Conservation (phyloP, 192 early-diverging fungal genomes). For the Piromyces finnis region DNA sequence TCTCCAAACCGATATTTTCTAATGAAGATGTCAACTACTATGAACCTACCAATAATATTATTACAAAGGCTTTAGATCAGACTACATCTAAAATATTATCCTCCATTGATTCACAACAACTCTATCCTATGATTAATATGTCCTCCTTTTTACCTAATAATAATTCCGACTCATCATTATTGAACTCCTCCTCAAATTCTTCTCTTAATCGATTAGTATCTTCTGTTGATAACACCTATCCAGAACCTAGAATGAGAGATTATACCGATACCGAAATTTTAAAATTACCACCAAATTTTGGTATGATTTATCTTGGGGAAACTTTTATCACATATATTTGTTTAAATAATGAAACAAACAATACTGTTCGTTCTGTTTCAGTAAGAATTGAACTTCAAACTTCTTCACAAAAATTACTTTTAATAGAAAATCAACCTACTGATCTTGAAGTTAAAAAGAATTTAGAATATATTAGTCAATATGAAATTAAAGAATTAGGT, state of each 20-base stretch:
- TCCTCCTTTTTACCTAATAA: background rate
- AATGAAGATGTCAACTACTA: background rate
- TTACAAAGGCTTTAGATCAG: background rate
- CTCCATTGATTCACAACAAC: background rate
- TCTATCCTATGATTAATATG: background rate
- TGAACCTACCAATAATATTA: background rate
- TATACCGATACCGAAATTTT: background rate
- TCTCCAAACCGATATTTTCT: background rate
- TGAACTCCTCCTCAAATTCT: background rate
- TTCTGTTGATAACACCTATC: background rate
- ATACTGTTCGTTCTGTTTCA: slow-evolving; percentile 48
- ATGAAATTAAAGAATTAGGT: slow-evolving; percentile 93
- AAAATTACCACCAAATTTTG: slow-evolving; percentile 25
- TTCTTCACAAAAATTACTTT: slow-evolving; percentile 52
- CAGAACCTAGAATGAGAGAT: background rate
- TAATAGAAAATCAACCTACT: slow-evolving; percentile 36
- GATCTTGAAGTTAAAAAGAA: slow-evolving; percentile 49
- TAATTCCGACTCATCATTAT: background rate
- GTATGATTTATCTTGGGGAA: slow-evolving; percentile 88
- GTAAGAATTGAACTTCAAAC: slow-evolving; percentile 80
- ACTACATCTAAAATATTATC: background rate
- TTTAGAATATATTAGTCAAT: slow-evolving; percentile 57
- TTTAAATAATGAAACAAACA: slow-evolving; percentile 63
- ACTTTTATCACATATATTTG: slow-evolving; percentile 73
- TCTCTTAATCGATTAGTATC: background rate